These are phyloP conservation scores for Smithsoniella earleae DNA, from an alignment of 163 green algal species.

Conservation along the genomic window DNA sequence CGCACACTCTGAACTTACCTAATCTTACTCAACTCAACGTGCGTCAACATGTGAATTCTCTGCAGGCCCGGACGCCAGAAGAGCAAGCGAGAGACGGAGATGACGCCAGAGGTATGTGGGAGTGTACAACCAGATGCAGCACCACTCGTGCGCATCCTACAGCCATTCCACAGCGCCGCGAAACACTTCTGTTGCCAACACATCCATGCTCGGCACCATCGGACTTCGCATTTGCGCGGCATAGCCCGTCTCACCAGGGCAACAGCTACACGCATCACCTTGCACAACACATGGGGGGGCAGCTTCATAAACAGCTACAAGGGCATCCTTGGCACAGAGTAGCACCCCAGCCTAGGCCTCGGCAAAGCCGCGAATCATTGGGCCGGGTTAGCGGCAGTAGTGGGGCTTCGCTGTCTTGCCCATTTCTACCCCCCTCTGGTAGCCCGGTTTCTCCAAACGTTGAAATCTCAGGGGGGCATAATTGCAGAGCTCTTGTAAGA, in stretches of 20 bases:
- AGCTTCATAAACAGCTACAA: not conserved
- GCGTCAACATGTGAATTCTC: not conserved
- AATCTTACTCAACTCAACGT: not conserved
- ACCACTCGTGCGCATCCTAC: not conserved
- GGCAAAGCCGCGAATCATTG: not conserved
- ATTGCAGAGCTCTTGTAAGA: conserved; percentile 9
- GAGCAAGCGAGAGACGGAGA: not conserved
- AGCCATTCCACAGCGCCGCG: not conserved
- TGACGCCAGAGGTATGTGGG: not conserved
- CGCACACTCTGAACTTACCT: not conserved
- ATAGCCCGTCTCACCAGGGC: not conserved
- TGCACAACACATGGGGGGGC: not conserved
- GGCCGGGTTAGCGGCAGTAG: conserved; percentile 1
- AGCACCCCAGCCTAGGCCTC: not conserved
- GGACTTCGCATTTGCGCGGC: not conserved
- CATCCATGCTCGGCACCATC: conserved; percentile 10
- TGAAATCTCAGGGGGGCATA: not conserved
- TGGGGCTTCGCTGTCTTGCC: not conserved
- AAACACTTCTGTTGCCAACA: not conserved
- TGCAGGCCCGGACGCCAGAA: not conserved
- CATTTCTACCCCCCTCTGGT: too few relatives aligned
- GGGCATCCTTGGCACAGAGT: not conserved
- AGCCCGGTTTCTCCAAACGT: too few relatives aligned
- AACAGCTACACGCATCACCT: conserved; percentile 16
- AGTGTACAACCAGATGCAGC: not conserved